Evolutionary conservation across 441 rosid genomes (phyloP).

Genomic region (Daphne laureola): DNA sequence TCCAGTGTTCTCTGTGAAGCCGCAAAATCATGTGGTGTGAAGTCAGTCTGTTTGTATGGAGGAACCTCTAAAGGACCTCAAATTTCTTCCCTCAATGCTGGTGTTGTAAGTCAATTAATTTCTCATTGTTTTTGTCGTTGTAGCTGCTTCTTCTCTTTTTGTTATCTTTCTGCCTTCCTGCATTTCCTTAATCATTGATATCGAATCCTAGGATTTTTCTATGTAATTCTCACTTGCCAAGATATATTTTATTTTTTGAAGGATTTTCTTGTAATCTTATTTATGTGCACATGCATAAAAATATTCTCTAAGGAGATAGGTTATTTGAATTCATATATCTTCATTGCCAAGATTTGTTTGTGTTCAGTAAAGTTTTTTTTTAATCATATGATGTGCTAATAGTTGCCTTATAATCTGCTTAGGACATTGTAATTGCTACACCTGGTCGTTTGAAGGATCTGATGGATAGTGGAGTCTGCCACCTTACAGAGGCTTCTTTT

Average conservation of each 20-base stretch:
- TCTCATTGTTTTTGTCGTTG: background rate
- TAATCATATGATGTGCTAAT: conserved; percentile 3
- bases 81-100: conserved; percentile 56
- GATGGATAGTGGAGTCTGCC: conserved; percentile 67
- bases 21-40: conserved; percentile 69
- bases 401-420: conserved; percentile 1
- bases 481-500: conserved; percentile 66
- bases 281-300: too few relatives aligned
- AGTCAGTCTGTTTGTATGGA: conserved; percentile 79
- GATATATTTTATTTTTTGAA: too few relatives aligned
- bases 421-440: conserved; percentile 89
- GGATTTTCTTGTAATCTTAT: too few relatives aligned
- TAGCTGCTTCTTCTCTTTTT: background rate
- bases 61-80: conserved; percentile 89
- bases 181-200: too few relatives aligned
- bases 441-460: conserved; percentile 93
- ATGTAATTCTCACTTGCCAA: too few relatives aligned
- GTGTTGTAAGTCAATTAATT: conserved; percentile 48
- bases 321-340: too few relatives aligned
- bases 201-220: too few relatives aligned
- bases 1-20: conserved; percentile 67
- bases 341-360: too few relatives aligned
- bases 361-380: background rate
- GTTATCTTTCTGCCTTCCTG: background rate
- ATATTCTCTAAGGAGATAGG: background rate